Conservation (phyloP, 768 basidiomycete genomes). For the Hericium erinaceus region DNA sequence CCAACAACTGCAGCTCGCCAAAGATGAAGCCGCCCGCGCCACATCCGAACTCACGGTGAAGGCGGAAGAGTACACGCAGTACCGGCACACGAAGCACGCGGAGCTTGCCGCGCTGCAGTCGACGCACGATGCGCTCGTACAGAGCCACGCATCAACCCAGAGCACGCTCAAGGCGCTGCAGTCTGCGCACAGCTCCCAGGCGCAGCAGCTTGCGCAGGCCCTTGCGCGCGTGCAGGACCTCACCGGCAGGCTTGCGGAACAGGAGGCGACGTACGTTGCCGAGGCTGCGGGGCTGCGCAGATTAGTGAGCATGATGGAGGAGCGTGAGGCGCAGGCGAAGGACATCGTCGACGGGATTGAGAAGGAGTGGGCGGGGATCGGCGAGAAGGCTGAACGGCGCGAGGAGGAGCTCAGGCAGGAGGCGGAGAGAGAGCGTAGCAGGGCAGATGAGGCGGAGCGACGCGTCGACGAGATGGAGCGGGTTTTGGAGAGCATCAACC, state of each 20-base stretch:
- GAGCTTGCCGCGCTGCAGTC: constrained; percentile 71
- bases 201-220: constrained; percentile 69
- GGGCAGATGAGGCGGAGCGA: constrained; percentile 64
- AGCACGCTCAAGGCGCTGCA: constrained; percentile 67
- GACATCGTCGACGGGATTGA: constrained; percentile 77
- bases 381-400: constrained; percentile 56
- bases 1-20: constrained; percentile 73
- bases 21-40: constrained; percentile 66
- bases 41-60: constrained; percentile 60
- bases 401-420: constrained; percentile 63
- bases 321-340: constrained; percentile 78
- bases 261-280: constrained; percentile 71
- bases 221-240: constrained; percentile 68
- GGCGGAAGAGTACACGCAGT: constrained; percentile 76
- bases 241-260: constrained; percentile 71
- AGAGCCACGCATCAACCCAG: constrained; percentile 57
- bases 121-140: constrained; percentile 61
- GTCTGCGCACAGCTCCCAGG: constrained; percentile 58
- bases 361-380: constrained; percentile 68
- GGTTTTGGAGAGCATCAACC: constrained; percentile 61
- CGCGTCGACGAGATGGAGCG: constrained; percentile 61
- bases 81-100: constrained; percentile 71
- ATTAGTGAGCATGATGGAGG: constrained; percentile 78
- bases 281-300: constrained; percentile 70
- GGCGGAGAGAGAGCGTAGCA: constrained; percentile 58